phyloP scores from a whole-genome alignment of 345 rosid species.

The Rhodamnia rubescens region DNA sequence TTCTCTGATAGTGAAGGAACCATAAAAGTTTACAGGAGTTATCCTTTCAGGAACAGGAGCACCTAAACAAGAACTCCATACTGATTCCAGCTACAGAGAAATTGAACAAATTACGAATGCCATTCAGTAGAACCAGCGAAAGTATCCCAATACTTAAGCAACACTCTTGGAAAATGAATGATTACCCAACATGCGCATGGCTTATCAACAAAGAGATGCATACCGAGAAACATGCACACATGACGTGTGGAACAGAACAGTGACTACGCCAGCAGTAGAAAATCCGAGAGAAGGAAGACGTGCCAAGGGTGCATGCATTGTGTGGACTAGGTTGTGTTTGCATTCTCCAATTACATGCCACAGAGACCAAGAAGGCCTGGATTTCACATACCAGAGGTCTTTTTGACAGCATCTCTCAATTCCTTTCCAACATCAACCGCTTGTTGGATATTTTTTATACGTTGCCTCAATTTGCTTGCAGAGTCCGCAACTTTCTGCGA shows the following conservation, averaged over 20 bases:
- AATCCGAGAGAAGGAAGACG: neutral
- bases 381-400: constrained; percentile 8
- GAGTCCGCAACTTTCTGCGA: constrained; percentile 4
- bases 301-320: neutral
- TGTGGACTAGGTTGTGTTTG: neutral
- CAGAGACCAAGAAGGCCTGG: neutral
- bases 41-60: neutral
- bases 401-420: constrained; percentile 2
- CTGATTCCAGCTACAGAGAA: neutral
- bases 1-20: neutral
- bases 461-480: neutral
- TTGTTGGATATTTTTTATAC: neutral
- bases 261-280: neutral
- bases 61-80: neutral
- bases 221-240: neutral
- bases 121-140: neutral
- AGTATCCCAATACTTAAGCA: neutral
- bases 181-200: neutral
- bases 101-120: neutral
- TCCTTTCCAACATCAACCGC: neutral
- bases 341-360: neutral
- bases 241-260: neutral
- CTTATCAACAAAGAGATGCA: neutral
- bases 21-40: neutral
- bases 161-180: neutral